Conservation (phyloP, 2,329 filamentous ascomycete species). For the Metarhizium rileyi region DNA sequence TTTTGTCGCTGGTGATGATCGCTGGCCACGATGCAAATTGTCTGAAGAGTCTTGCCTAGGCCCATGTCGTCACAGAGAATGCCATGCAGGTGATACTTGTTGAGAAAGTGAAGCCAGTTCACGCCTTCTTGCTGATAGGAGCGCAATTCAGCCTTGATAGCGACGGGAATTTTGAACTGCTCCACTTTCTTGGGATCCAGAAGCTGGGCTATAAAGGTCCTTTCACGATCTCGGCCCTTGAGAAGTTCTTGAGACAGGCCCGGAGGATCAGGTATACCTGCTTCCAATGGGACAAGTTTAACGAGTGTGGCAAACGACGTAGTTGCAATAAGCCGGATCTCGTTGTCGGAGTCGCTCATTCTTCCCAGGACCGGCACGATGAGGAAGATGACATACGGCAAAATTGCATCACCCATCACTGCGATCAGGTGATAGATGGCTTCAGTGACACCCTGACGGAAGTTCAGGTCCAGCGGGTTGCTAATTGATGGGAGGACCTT, state of each 20-base stretch:
- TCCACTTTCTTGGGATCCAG: constrained; percentile 96
- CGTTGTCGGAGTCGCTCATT: constrained; percentile 97
- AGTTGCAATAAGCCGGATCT: constrained; percentile 86
- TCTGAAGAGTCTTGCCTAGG: constrained; percentile 93
- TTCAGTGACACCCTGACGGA: constrained; percentile 88
- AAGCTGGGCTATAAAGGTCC: constrained; percentile 94
- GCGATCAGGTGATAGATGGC: constrained; percentile 95
- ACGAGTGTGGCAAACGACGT: constrained; percentile 96
- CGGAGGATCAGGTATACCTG: constrained; percentile 92
- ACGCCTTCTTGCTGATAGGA: constrained; percentile 98
- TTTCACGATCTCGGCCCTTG: constrained; percentile 82
- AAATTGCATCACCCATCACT: constrained; percentile 92
- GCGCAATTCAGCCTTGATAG: constrained; percentile 91
- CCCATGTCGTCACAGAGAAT: constrained; percentile 99
- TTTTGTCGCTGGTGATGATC: constrained; percentile 91
- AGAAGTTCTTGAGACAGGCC: constrained; percentile 83
- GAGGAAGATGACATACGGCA: constrained; percentile 97
- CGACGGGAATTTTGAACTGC: constrained; percentile 83
- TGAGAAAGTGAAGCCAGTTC: constrained; percentile 97
- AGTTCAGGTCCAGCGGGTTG: constrained; percentile 79
- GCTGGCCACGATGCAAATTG: constrained; percentile 93
- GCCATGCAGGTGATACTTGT: constrained; percentile 93
- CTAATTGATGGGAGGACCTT: constrained; percentile 85
- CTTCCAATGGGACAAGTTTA: constrained; percentile 92
- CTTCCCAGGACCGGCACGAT: constrained; percentile 93